phyloP scores from a whole-genome alignment of 2,329 filamentous ascomycete species.

The Cladosporium cucumerinum region DNA sequence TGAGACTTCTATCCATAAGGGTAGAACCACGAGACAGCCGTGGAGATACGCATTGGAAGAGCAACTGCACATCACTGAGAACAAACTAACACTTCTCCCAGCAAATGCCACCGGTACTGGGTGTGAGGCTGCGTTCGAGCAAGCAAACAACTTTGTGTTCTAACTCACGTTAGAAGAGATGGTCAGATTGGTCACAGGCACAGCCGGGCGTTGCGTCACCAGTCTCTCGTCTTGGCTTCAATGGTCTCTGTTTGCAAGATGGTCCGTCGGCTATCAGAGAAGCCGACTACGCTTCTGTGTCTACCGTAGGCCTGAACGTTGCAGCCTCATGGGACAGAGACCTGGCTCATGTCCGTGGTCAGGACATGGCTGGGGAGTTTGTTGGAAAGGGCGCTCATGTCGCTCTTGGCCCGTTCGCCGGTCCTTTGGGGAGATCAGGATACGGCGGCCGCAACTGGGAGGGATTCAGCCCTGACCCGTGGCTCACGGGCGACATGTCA shows the following conservation, averaged over 20 bases:
- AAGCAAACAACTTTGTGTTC: conserved; percentile 22
- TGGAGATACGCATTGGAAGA: background rate
- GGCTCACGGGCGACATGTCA: conserved; percentile 63
- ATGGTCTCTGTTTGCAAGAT: conserved; percentile 39
- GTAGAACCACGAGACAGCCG: background rate
- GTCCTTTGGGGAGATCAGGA: conserved; percentile 34
- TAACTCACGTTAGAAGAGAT: conserved; percentile 26
- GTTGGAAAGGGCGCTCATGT: conserved; percentile 51
- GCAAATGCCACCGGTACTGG: conserved; percentile 25
- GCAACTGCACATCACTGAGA: background rate
- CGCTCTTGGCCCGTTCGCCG: conserved; percentile 49
- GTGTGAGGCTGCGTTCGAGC: conserved; percentile 24
- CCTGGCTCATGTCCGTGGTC: conserved; percentile 34
- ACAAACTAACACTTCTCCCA: conserved; percentile 6
- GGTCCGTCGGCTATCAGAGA: conserved; percentile 41
- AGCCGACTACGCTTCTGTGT: conserved; percentile 37
- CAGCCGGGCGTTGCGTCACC: conserved; percentile 38
- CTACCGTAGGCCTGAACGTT: conserved; percentile 39
- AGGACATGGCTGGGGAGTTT: conserved; percentile 32
- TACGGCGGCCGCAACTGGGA: conserved; percentile 32
- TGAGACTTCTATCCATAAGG: background rate
- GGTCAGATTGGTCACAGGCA: conserved; percentile 25
- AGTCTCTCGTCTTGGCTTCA: conserved; percentile 31
- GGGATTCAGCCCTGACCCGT: conserved; percentile 49
- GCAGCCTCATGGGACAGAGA: conserved; percentile 39